Evolutionary conservation across 345 rosid species (phyloP).

Genomic region (Eucalyptus tenuipes): DNA sequence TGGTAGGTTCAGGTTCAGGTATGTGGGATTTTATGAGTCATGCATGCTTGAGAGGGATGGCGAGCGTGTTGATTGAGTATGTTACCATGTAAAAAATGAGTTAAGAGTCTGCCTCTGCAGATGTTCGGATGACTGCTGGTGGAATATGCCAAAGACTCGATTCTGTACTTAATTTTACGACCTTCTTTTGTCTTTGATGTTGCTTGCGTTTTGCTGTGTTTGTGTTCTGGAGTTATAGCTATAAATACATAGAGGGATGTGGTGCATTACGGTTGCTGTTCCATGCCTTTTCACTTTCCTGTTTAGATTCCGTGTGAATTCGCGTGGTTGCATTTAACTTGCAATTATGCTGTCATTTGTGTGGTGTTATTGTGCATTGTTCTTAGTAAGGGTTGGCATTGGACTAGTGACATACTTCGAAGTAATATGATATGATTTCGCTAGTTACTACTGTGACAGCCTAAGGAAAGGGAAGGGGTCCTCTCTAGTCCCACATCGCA

Average conservation of each 20-base stretch:
- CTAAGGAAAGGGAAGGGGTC: too few species aligned
- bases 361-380: neutral
- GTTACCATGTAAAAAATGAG: neutral
- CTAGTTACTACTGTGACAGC: rapidly evolving
- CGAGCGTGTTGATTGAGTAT: neutral
- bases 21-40: neutral
- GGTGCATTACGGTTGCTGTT: neutral
- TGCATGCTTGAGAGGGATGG: neutral
- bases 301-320: neutral
- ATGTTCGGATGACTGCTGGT: too few species aligned
- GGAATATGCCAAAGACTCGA: neutral
- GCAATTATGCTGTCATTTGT: neutral
- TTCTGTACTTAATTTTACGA: neutral
- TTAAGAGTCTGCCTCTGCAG: too few species aligned
- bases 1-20: neutral
- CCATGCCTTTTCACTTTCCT: neutral
- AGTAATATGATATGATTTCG: neutral
- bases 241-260: neutral
- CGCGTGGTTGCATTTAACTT: neutral
- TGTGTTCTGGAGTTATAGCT: neutral
- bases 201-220: neutral
- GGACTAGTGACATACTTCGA: neutral
- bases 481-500: too few species aligned
- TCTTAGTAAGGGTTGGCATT: neutral
- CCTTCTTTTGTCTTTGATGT: neutral